Conservation (phyloP, 768 basidiomycete species). For the Cystobasidium tubakii region DNA sequence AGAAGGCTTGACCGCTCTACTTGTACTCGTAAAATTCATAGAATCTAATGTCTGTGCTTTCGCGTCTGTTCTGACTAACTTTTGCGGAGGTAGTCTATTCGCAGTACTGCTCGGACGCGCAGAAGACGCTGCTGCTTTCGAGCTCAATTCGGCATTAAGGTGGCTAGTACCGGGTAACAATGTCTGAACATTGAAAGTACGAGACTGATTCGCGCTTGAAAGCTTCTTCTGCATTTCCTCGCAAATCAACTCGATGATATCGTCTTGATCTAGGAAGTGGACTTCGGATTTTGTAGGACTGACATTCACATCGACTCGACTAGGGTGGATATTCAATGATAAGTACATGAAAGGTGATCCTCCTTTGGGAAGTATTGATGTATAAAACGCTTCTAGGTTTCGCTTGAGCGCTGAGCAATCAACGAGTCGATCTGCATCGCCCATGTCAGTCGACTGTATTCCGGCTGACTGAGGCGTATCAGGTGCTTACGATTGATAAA, state of each 20-base stretch:
- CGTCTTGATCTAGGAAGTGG: constrained; percentile 85
- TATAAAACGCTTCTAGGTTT: constrained; percentile 80
- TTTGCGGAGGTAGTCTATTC: constrained; percentile 57
- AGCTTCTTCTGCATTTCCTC: constrained; percentile 66
- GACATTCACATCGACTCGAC: constrained; percentile 90
- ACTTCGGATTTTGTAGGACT: constrained; percentile 95
- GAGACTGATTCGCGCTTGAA: constrained; percentile 51
- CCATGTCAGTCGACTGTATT: too few species aligned
- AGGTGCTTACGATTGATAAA: constrained; percentile 95
- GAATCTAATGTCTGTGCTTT: constrained; percentile 87
- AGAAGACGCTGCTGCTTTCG: not conserved
- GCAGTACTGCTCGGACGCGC: constrained; percentile 31
- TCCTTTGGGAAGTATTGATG: constrained; percentile 78
- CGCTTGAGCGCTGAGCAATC: constrained; percentile 80
- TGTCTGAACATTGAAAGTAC: constrained; percentile 51
- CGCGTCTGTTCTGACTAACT: constrained; percentile 85
- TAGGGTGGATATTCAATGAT: constrained; percentile 76
- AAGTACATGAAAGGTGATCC: constrained; percentile 85
- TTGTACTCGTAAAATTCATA: constrained; percentile 54
- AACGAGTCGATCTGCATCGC: constrained; percentile 88
- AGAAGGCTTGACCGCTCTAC: constrained; percentile 48
- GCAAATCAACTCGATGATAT: constrained; percentile 69
- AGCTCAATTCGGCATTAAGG: constrained; percentile 28
- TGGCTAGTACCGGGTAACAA: not conserved
- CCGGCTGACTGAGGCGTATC: too few species aligned